Conservation (phyloP, 495 filamentous ascomycete species). For the Aspergillus cristatus region DNA sequence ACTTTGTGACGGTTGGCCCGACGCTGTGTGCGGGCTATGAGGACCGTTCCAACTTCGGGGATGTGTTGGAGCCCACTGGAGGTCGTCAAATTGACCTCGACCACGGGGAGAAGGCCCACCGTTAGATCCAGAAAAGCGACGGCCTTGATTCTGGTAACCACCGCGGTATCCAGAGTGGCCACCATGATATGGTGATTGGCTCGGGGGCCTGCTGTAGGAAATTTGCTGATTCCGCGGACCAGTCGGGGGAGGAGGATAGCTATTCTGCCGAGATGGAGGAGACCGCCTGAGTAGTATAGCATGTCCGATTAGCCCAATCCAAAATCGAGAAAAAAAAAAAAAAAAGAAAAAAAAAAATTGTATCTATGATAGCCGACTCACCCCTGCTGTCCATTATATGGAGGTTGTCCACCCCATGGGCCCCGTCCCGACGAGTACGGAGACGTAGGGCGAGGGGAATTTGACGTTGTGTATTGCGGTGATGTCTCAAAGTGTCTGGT, state of each 20-base stretch:
- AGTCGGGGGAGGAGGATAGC: slow-evolving; percentile 30
- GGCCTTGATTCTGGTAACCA: slow-evolving; percentile 42
- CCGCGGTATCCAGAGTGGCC: slow-evolving; percentile 46
- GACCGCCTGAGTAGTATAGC: no score
- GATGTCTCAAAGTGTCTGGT: slow-evolving; percentile 46
- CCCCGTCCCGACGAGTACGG: slow-evolving; percentile 50
- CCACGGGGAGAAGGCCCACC: slow-evolving; percentile 21
- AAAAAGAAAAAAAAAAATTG: no score
- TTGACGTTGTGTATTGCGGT: slow-evolving; percentile 48
- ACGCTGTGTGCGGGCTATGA: slow-evolving; percentile 22
- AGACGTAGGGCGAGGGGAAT: slow-evolving; percentile 57
- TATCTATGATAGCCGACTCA: slow-evolving; percentile 22
- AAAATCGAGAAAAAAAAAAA: no score
- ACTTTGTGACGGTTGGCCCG: slow-evolving; percentile 17
- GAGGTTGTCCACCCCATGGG: slow-evolving; percentile 46
- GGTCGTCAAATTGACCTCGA: slow-evolving; percentile 45
- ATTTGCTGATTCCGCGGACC: slow-evolving; percentile 41
- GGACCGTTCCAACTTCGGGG: slow-evolving; percentile 22
- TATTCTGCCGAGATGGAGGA: slow-evolving; percentile 42
- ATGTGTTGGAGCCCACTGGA: slow-evolving; percentile 49
- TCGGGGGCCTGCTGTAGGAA: slow-evolving; percentile 43
- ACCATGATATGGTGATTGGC: slow-evolving; percentile 43
- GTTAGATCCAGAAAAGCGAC: slow-evolving; percentile 21
- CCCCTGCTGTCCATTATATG: slow-evolving; percentile 52
- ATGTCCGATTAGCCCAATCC: no score